These are phyloP conservation scores for Delphinella strobiligena DNA, from an alignment of 2,329 filamentous ascomycete genomes.

Conservation along the genomic window DNA sequence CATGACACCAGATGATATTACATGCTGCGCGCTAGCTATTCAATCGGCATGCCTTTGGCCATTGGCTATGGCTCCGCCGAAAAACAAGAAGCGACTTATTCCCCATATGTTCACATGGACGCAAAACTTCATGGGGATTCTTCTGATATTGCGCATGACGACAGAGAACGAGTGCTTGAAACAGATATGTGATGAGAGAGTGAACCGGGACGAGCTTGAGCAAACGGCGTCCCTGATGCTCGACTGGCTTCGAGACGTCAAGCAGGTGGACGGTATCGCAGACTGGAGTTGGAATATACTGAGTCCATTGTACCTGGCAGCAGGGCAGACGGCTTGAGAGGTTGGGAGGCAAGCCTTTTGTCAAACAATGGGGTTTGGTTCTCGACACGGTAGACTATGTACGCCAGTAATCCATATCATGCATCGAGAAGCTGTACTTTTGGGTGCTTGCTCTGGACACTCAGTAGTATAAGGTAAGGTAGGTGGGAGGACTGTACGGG, in stretches of 20 bases:
- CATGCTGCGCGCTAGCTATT: slow-evolving; percentile 45
- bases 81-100: slow-evolving; percentile 45
- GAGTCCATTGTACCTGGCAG: slow-evolving; percentile 29
- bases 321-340: too few relatives aligned
- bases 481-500: too few relatives aligned
- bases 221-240: slow-evolving; percentile 42
- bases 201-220: slow-evolving; percentile 35
- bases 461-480: too few relatives aligned
- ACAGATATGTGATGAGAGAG: slow-evolving; percentile 38
- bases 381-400: too few relatives aligned
- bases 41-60: slow-evolving; percentile 49
- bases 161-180: slow-evolving; percentile 39
- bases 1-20: slow-evolving; percentile 41
- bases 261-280: slow-evolving; percentile 41
- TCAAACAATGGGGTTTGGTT: too few relatives aligned
- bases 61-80: slow-evolving; percentile 44
- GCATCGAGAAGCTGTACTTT: too few relatives aligned
- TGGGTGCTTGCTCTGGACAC: too few relatives aligned
- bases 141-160: slow-evolving; percentile 45
- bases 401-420: too few relatives aligned
- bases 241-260: slow-evolving; percentile 49
- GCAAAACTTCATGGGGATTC: slow-evolving; percentile 47
- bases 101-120: slow-evolving; percentile 51
- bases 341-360: too few relatives aligned
- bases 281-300: slow-evolving; percentile 45